phyloP scores from a whole-genome alignment of 2,329 filamentous ascomycete genomes.

The Colletotrichum cuscutae region DNA sequence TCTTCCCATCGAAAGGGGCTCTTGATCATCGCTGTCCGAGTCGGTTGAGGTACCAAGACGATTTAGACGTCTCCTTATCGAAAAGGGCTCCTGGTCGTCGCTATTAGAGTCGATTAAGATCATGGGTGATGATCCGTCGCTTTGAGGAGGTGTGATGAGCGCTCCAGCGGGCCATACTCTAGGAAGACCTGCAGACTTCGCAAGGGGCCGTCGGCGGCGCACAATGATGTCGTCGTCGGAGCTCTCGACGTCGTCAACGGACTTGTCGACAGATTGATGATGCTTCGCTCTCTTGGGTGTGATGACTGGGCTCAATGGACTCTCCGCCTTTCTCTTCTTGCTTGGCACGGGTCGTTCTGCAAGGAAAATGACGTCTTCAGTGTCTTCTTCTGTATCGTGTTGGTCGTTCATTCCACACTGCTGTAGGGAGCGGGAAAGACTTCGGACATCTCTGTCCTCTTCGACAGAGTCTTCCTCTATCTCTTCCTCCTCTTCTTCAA shows the following conservation, averaged over 20 bases:
- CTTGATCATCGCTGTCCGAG: neutral
- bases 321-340: constrained; percentile 3
- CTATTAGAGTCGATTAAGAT: neutral
- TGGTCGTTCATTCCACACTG: neutral
- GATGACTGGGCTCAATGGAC: neutral
- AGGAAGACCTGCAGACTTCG: neutral
- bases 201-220: neutral
- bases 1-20: neutral
- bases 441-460: neutral
- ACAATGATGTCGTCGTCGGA: neutral
- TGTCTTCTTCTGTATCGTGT: neutral
- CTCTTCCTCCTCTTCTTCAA: too few relatives aligned
- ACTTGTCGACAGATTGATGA: neutral
- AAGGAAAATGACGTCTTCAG: neutral
- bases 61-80: neutral
- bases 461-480: neutral
- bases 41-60: neutral
- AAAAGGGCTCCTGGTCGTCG: neutral
- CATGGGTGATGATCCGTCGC: neutral
- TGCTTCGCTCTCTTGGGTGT: constrained; percentile 1
- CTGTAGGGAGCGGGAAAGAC: neutral
- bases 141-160: neutral
- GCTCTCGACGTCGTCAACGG: neutral
- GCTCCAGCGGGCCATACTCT: neutral
- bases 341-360: neutral